These are phyloP conservation scores for Coemansia reversa DNA, from an alignment of 192 early-diverging fungal genomes.

Conservation along the genomic window DNA sequence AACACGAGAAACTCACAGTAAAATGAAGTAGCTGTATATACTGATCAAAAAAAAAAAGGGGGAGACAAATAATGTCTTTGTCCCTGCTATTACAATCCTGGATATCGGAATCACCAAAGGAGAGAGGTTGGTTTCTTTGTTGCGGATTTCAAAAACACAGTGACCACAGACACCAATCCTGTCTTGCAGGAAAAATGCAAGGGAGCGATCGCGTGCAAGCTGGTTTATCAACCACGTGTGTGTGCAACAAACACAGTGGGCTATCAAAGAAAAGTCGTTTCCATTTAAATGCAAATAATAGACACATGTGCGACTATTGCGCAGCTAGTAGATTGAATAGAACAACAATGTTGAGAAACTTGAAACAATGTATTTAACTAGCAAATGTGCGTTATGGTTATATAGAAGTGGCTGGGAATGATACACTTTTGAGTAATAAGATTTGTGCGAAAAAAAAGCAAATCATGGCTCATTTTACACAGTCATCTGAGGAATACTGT, in stretches of 20 bases:
- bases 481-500: background rate
- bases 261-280: background rate
- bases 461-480: slow-evolving; percentile 12
- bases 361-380: background rate
- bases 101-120: background rate
- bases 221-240: background rate
- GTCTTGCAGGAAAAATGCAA: background rate
- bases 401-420: slow-evolving; percentile 12
- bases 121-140: background rate
- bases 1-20: background rate
- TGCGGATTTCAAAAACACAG: background rate
- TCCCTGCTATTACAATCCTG: background rate
- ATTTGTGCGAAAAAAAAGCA: slow-evolving; percentile 4
- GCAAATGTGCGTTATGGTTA: background rate
- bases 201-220: background rate
- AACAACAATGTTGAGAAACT: background rate
- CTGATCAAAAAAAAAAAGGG: background rate
- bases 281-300: background rate
- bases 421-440: slow-evolving; percentile 14
- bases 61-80: background rate
- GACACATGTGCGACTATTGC: background rate
- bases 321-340: no score
- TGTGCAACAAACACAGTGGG: background rate
- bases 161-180: background rate
- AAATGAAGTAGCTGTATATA: background rate